A percentile compares a stretch with the other conserved stretches of the same genome.
Conservation (phyloP, 2,329 filamentous ascomycete genomes). For the Hymenoscyphus salicellus region DNA sequence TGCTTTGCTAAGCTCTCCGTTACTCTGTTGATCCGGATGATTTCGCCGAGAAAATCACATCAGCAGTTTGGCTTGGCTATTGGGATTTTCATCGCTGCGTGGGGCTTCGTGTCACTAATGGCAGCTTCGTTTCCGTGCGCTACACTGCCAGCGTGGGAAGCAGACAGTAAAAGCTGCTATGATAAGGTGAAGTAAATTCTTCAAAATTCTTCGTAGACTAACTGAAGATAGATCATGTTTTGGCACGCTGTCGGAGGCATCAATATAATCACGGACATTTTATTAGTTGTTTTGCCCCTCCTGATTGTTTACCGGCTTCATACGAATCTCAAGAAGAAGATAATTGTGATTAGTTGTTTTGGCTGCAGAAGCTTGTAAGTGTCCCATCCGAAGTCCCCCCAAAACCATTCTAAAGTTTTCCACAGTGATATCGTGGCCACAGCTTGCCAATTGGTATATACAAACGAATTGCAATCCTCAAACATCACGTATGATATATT, state of each 20-base stretch:
- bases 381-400: neutral
- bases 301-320: neutral
- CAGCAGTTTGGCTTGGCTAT: neutral
- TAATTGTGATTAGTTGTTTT: conserved; percentile 1
- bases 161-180: neutral
- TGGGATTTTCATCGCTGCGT: conserved; percentile 2
- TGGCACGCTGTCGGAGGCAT: neutral
- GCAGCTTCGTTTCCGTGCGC: neutral
- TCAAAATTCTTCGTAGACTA: neutral
- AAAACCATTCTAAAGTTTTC: neutral
- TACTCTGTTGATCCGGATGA: neutral
- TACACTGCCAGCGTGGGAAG: neutral
- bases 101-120: neutral
- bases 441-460: neutral
- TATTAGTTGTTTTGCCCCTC: neutral
- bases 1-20: neutral
- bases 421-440: conserved; percentile 1
- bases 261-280: neutral
- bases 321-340: neutral
- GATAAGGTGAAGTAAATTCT: neutral
- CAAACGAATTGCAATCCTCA: neutral
- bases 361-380: neutral
- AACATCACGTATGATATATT: neutral
- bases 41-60: neutral
- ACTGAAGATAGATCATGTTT: neutral